These are phyloP conservation scores for Yamadazyma nakazawae DNA, from an alignment of 805 yeast genomes.

Conservation along the genomic window DNA sequence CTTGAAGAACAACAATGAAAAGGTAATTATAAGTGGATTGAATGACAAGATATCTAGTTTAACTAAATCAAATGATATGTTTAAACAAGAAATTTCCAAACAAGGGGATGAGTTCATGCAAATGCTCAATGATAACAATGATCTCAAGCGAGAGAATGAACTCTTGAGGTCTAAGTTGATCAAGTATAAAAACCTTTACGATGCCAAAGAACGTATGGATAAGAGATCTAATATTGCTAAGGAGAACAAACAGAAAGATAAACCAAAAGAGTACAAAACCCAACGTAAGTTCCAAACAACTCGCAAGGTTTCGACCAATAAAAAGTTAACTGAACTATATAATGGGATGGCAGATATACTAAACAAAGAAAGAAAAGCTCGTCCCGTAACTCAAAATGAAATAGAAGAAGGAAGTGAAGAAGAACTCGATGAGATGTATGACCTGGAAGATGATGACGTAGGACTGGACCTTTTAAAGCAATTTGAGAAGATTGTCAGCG, in stretches of 20 bases:
- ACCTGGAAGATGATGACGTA: not conserved
- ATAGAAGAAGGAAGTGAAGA: not conserved
- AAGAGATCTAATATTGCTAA: not conserved
- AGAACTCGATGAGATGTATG: not conserved
- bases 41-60: constrained; percentile 14
- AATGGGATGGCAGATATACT: constrained; percentile 16
- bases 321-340: constrained; percentile 10
- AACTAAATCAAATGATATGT: constrained; percentile 9
- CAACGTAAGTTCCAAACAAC: not conserved
- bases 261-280: not conserved
- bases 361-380: constrained; percentile 8
- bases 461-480: constrained; percentile 8
- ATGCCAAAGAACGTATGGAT: constrained; percentile 10
- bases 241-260: not conserved
- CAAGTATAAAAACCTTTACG: constrained; percentile 34
- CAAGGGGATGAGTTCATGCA: constrained; percentile 13
- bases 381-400: not conserved
- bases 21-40: constrained; percentile 13
- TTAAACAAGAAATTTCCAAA: constrained; percentile 10
- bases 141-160: constrained; percentile 24
- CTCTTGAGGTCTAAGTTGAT: constrained; percentile 31
- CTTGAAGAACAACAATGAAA: constrained; percentile 8
- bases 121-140: constrained; percentile 19
- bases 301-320: not conserved
- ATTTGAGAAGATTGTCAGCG: constrained; percentile 7